Base-by-base conservation (phyloP, 129 eudicot species). In the Flaveria linearis region DNA sequence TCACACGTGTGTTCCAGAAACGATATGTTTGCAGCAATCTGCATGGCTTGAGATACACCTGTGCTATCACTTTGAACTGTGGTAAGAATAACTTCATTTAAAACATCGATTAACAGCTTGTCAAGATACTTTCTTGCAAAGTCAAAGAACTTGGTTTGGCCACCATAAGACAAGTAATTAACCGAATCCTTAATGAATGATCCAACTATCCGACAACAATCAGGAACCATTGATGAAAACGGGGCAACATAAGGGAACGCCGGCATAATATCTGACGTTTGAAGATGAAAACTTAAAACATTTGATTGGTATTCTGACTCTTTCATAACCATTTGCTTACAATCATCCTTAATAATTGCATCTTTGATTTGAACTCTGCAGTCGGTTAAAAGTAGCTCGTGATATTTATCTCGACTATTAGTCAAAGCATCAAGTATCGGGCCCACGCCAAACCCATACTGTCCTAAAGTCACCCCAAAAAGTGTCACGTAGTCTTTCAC, bases 221-320 rank as follows among this genome's bases (percentile, higher is more conserved):
- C 97, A 20, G 98, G 98, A 25, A 94, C 97, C 97, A 91, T 90
- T 22, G 87, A 84, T 42, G 97, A 94, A 77, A 94, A 94, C 0
- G 96, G 98, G 26, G 98, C 97, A 75, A 88, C 86, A 83, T 84
- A 94, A 7, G 98, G 98, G 80, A 91, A 94, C 68, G 93, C 98
- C 9, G 97, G 98, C 89, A 86, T 83, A 78, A 93, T 88, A 68
- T 94, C 98, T 2, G 96, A 82, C 11, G 84, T 83, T 69, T 91
- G 97, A 26, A 94, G 90, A 74, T 88, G 88, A 80, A 94, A 91
- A 28, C 82, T 22, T 6, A 91, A 75, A 28, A 94, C 93, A 69
- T 84, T 94, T 20, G 97, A 58, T 17, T 87, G 96, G 80, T 94
- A 94, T 68, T 94, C 98, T 16, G 96, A 84, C 80, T 94, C 98